Percentiles rank a stretch among this genome's conserved stretches.
phyloP scores from a whole-genome alignment of 192 early-diverging fungal genomes.

The Coemansia sp. region DNA sequence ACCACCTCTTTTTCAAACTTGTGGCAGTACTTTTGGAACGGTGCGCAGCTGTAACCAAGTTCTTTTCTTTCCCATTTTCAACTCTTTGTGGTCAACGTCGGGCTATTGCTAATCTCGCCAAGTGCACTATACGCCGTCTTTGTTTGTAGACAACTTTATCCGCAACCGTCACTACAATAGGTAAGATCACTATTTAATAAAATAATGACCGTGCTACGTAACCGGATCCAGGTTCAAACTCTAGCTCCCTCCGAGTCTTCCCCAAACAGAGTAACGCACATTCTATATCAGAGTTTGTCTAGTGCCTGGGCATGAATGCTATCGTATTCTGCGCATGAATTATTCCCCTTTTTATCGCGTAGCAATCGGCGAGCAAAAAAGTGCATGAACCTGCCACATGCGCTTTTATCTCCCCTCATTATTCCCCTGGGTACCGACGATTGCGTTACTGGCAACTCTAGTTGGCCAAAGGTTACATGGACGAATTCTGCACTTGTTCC shows the following conservation, averaged over 20 bases:
- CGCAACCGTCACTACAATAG: no score
- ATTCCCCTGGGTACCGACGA: neutral
- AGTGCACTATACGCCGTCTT: no score
- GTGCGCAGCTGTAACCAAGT: no score
- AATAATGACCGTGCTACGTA: neutral
- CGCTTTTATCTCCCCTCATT: neutral
- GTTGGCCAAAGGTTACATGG: neutral
- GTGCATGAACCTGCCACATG: constrained; percentile 5
- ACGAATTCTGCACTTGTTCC: constrained; percentile 2
- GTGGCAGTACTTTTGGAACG: neutral
- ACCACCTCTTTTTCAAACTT: neutral
- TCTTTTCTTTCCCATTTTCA: no score
- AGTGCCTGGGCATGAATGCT: constrained; percentile 12
- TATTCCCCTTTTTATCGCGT: neutral
- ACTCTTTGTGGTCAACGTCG: no score
- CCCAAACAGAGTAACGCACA: no score
- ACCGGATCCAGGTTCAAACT: neutral
- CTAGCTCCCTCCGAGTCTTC: no score
- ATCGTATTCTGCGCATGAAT: constrained; percentile 18
- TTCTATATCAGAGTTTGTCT: neutral
- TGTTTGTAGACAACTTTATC: no score
- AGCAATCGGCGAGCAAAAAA: neutral
- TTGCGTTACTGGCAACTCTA: neutral
- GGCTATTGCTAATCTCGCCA: no score
- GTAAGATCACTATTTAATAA: no score